Evolutionary conservation across 1,284 basidiomycete species (phyloP), one percentile per base, ranked within the genome.

Genomic region (Pisolithus thermaeus): DNA sequence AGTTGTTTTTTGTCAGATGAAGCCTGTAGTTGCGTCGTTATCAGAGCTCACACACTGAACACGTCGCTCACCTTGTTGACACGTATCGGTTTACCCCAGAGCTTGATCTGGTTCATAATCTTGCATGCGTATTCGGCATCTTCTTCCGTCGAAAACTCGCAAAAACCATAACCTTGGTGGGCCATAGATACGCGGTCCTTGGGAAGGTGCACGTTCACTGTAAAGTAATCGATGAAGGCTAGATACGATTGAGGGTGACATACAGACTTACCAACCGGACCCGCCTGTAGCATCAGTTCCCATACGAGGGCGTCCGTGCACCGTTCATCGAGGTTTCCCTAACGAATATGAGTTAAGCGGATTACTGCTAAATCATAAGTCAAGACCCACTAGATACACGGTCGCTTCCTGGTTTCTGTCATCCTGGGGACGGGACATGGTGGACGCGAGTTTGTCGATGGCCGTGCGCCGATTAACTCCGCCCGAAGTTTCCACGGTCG

Each of bases 61-160:
- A 1, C 48, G 30, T 12, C 7, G 43, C 44, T 66, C 58, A 90
- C 92, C 85, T 97, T 97, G 79, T 97, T 97, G 60, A 99, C 95
- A 59, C 96, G 80, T 56, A 99, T 97, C 32, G 97, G 96, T 67
- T 98, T 98, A 40, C 97, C 96, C 80, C 91, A 99, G 47, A 99
- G 74, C 73, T 99, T 99, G 69, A 99, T 97, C 75, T 98, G 96
- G 70, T 99, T 98, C 94, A 99, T 96, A 63, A 98, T 97, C 77
- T 97, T 97, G 79, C 93, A 97, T 55, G 94, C 96, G 69, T 99
- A 99, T 73, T 99, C 95, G 59, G 96, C 94, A 73, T 98, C 97
- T 67, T 94, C 91, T 72, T 98, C 95, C 38, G 93, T 94, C 68
- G 95, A 76, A 70, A 98, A 98, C 76, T 99, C 96, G 78, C 96